Evolutionary conservation across 345 rosid species (phyloP), one percentile per base, ranked within the genome.

Genomic region (Bretschneidera sinensis): DNA sequence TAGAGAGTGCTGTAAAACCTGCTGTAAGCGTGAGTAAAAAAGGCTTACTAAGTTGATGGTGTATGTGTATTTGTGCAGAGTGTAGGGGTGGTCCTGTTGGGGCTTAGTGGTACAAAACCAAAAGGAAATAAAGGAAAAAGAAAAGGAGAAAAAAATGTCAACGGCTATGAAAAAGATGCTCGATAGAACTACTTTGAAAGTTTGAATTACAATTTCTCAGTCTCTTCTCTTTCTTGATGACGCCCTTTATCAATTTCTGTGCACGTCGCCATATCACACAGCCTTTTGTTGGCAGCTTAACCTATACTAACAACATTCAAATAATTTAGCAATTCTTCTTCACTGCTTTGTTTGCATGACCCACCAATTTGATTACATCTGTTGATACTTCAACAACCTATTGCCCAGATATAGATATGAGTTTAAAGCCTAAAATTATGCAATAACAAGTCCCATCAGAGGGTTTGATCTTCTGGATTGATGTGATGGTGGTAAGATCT

Each of bases 31-130:
- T 76, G 70, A 67, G 78, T 62, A n/a, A 50, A 80, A n/a, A 83
- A 70, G 69, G 67, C 14, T 24, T 43, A 67, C 74, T 57, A 67
- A 73, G 73, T 61, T 73, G 82, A 71, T 71, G 76, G 33, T 61
- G 68, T 80, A 60, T 78, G 71, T 73, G 59, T 57, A 73, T 65
- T 61, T 73, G 82, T 75, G 87, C 76, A 13, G 66, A 39, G 81
- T 77, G 87, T 70, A 68, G 51, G 67, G 61, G 85, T 83, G 88
- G 88, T 78, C 85, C 88, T 71, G n/a, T n/a, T n/a, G 35, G 4
- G 7, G 22, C n/a, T 17, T 33, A 17, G 73, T 72, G 76, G 79
- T 54, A 56, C 69, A 55, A 66, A 64, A 55, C 60, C 71, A n/a
- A 73, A 62, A 74, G 35, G 49, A 35, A 21, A 45, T 4, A n/a